These are phyloP conservation scores for Pancytospora philotis DNA, from an alignment of 371 early-diverging fungal genomes.

Conservation along the genomic window DNA sequence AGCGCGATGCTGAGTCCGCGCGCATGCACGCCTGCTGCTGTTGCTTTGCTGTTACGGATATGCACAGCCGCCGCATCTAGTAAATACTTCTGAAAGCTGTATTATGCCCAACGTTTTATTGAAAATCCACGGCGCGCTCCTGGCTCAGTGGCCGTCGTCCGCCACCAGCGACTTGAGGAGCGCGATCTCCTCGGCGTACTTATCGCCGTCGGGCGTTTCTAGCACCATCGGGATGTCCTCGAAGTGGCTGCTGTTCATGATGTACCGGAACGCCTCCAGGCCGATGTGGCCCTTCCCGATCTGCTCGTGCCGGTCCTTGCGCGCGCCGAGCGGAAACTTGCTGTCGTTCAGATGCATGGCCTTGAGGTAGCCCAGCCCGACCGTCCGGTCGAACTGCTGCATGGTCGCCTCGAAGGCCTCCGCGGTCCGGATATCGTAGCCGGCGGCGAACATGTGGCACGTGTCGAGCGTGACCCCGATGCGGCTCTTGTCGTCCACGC, in stretches of 20 bases:
- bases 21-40: too few relatives aligned
- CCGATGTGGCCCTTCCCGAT: conserved; percentile 65
- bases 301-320: conserved; percentile 63
- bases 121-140: too few relatives aligned
- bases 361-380: conserved; percentile 62
- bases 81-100: too few relatives aligned
- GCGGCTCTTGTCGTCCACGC: conserved; percentile 61
- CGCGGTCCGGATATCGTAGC: conserved; percentile 63
- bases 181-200: conserved; percentile 52
- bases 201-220: conserved; percentile 62
- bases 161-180: conserved; percentile 21
- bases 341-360: conserved; percentile 66
- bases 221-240: conserved; percentile 62
- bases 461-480: conserved; percentile 66
- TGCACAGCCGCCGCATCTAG: too few relatives aligned
- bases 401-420: conserved; percentile 61
- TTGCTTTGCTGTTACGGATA: too few relatives aligned
- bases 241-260: conserved; percentile 62
- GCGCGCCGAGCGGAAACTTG: conserved; percentile 58
- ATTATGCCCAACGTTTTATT: too few relatives aligned
- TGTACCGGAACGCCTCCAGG: conserved; percentile 61
- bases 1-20: too few relatives aligned
- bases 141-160: too few relatives aligned
- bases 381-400: conserved; percentile 60
- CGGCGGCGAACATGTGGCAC: conserved; percentile 64